Evolutionary conservation across 2,329 filamentous ascomycete genomes (phyloP), one percentile per base, ranked within the genome.

Genomic region (Beauveria rudraprayagi): DNA sequence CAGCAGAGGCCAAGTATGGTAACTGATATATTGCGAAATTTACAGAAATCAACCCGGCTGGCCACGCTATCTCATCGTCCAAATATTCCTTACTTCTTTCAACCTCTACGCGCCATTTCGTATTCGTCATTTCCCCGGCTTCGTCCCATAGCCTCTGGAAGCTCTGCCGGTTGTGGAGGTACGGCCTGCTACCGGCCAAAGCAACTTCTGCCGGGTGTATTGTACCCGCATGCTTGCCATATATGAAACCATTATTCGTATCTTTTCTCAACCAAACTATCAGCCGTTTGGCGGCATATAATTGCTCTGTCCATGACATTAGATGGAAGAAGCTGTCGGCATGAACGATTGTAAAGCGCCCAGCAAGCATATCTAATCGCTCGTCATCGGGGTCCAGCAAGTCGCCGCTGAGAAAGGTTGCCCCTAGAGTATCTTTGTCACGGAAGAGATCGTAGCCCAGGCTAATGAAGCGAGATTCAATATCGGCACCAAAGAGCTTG

Each of bases 381-480:
- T 64, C 65, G 59, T 78, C 75, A 14, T 72, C 70, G 7, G 73
- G 74, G 57, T 77, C 72, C 10, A 83, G 69, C 62, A 84, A 70
- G 63, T 85, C 79, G 22, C 80, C 82, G 3, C 75, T 67, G 34
- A 85, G 70, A 63, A 85, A 83, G 1, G 73, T 74, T 2, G 76
- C 75, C 22, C 73, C 72, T 5, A 84, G 70, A 40, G 61, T 74
- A n/a, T 72, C 67, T 28, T 77, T 76, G 63, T 88, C 87, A 51
- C 78, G 77, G 72, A 89, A 90, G 22, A 90, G 75, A 59, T 87
- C 83, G 69, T 86, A 85, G 30, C 83, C 83, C n/a, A 83, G 70
- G 11, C 83, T 76, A 57, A 85, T 75, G 65, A 85, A 82, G n/a
- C 72, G 72, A 22, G 74, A 65, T 48, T 79, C 74, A 3, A 82